Evolutionary conservation across 129 eudicot genomes (phyloP).

Genomic region (Scalesia atractyloides): DNA sequence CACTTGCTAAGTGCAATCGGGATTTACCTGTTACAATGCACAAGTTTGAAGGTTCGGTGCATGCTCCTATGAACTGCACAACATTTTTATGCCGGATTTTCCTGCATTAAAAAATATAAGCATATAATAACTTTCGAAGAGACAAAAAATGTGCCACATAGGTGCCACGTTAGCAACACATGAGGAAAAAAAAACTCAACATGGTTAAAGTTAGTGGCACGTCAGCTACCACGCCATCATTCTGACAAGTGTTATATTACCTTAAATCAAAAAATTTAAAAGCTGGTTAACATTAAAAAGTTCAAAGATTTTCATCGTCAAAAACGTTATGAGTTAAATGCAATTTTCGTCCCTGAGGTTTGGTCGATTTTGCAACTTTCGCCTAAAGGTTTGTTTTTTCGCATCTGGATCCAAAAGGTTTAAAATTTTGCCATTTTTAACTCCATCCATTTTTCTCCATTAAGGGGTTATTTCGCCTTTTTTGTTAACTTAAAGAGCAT

Average conservation of each 20-base stretch:
- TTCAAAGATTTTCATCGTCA: not conserved
- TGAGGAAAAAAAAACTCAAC: not conserved
- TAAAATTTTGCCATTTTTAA: too few species aligned
- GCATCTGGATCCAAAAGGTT: too few species aligned
- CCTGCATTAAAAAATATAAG: constrained; percentile 43
- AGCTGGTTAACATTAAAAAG: not conserved
- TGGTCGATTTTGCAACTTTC: too few species aligned
- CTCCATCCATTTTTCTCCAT: too few species aligned
- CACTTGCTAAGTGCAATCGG: not conserved
- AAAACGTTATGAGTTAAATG: not conserved
- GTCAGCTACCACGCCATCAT: not conserved
- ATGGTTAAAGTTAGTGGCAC: not conserved
- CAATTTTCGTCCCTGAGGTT: too few species aligned
- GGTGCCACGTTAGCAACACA: not conserved
- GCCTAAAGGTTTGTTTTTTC: too few species aligned
- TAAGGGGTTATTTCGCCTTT: too few species aligned
- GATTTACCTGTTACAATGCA: constrained; percentile 92
- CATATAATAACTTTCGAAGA: not conserved
- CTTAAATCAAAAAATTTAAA: not conserved
- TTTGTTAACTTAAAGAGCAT: too few species aligned
- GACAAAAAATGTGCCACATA: not conserved
- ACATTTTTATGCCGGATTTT: constrained; percentile 97
- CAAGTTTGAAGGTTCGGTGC: constrained; percentile 89
- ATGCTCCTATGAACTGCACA: constrained; percentile 97
- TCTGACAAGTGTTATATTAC: not conserved